Percentiles rank a stretch among this genome's conserved stretches.
Evolutionary conservation across 371 early-diverging fungal genomes (phyloP).

Genomic region (Saksenaea oblongispora): DNA sequence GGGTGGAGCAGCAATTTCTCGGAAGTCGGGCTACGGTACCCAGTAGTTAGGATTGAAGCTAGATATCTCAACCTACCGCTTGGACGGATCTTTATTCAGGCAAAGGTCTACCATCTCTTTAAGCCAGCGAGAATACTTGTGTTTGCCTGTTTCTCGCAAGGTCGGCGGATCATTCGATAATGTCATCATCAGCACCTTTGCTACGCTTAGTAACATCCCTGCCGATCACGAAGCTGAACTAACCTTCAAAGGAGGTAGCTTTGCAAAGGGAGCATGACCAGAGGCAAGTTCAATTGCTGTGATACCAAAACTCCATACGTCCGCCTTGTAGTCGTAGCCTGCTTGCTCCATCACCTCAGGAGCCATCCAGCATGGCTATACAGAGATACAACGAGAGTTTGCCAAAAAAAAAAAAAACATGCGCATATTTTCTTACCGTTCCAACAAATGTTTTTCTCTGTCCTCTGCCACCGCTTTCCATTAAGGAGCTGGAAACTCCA

Average conservation of each 20-base stretch:
- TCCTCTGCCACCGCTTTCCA: slow-evolving; percentile 71
- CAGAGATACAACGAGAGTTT: not conserved
- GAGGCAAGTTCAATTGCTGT: slow-evolving; percentile 81
- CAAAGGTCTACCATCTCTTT: slow-evolving; percentile 89
- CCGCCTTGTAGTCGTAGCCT: slow-evolving; percentile 82
- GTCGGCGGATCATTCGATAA: slow-evolving; percentile 91
- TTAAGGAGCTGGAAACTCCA: slow-evolving; percentile 82
- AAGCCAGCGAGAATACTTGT: slow-evolving; percentile 76
- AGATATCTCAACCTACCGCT: slow-evolving; percentile 52
- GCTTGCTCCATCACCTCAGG: slow-evolving; percentile 68
- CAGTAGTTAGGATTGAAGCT: not conserved
- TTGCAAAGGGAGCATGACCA: slow-evolving; percentile 87
- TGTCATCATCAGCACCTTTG: slow-evolving; percentile 86
- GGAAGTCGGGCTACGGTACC: slow-evolving; percentile 65
- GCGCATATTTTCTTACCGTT: slow-evolving; percentile 27
- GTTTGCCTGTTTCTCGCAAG: slow-evolving; percentile 69
- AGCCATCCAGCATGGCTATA: slow-evolving; percentile 84
- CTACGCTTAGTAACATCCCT: not conserved
- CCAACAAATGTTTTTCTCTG: slow-evolving; percentile 76
- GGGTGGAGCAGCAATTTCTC: slow-evolving; percentile 77
- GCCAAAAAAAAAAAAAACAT: slow-evolving; percentile 3
- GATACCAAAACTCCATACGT: slow-evolving; percentile 89
- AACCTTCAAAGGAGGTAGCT: slow-evolving; percentile 79
- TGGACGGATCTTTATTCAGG: slow-evolving; percentile 79
- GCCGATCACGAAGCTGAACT: not conserved